Evolutionary conservation across 306 rosid genomes (phyloP).

Genomic region (Ceratonia siliqua): DNA sequence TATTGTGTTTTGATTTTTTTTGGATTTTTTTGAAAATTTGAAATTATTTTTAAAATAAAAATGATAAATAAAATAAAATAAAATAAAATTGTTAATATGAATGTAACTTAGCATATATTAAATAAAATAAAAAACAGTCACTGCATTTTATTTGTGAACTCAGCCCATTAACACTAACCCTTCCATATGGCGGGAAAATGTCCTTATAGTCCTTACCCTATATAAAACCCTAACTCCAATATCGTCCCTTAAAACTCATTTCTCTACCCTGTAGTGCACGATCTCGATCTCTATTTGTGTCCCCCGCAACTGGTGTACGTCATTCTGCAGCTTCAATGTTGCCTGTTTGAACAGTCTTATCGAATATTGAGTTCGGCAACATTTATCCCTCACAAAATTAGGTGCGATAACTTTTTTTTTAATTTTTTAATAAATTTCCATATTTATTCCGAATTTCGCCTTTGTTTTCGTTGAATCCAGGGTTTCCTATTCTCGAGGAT

Average conservation of each 20-base stretch:
- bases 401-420: conserved; percentile 15
- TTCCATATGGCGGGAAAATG: conserved; percentile 8
- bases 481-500: conserved; percentile 45
- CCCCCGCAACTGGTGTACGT: background rate
- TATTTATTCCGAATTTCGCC: background rate
- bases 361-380: background rate
- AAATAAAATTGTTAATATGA: no score
- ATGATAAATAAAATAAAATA: no score
- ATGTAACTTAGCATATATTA: no score
- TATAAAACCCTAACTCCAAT: conserved; percentile 2
- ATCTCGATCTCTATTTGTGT: background rate
- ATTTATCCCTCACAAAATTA: background rate
- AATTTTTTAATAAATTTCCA: background rate
- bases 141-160: no score
- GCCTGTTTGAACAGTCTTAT: background rate
- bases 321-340: conserved; percentile 2
- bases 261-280: background rate
- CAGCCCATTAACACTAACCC: background rate
- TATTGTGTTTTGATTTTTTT: no score
- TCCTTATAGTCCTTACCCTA: background rate
- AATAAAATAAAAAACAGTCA: no score
- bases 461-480: conserved; percentile 40
- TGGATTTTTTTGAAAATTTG: no score
- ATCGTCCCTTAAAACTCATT: background rate
- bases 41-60: no score